Evolutionary conservation across 306 rosid species (phyloP).

Genomic region (Ceratonia siliqua): DNA sequence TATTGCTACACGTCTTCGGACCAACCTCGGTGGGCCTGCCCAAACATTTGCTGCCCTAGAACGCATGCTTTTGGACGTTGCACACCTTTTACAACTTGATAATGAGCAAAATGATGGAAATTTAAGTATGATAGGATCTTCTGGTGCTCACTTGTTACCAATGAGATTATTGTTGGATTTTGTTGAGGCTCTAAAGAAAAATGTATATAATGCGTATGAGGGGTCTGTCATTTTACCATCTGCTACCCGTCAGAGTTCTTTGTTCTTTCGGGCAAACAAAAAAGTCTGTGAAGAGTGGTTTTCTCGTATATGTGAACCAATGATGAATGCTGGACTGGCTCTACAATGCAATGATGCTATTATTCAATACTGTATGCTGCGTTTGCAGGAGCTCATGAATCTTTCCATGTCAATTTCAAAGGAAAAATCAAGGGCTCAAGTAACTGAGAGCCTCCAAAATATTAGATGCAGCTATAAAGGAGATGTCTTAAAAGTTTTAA

Average conservation of each 20-base stretch:
- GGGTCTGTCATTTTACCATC: slow-evolving; percentile 86
- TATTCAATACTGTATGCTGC: slow-evolving; percentile 82
- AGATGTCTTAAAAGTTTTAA: slow-evolving; percentile 72
- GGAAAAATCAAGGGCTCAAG: slow-evolving; percentile 82
- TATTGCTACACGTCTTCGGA: slow-evolving; percentile 81
- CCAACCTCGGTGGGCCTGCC: slow-evolving; percentile 96
- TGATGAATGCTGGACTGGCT: slow-evolving; percentile 98
- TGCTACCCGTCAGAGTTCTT: slow-evolving; percentile 78
- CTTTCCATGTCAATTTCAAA: slow-evolving; percentile 56
- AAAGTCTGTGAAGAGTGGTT: slow-evolving; percentile 99
- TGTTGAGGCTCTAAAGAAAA: slow-evolving; percentile 92
- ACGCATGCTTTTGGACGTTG: slow-evolving; percentile 91
- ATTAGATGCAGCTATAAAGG: slow-evolving; percentile 59
- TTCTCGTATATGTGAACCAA: slow-evolving; percentile 97
- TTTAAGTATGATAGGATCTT: slow-evolving; percentile 84
- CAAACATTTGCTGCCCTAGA: slow-evolving; percentile 96
- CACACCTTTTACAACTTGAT: slow-evolving; percentile 85
- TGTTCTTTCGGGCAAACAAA: slow-evolving; percentile 92
- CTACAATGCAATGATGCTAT: slow-evolving; percentile 84
- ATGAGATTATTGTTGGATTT: slow-evolving; percentile 88
- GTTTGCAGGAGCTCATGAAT: slow-evolving; percentile 79
- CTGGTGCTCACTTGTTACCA: slow-evolving; percentile 94
- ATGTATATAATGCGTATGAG: slow-evolving; percentile 92
- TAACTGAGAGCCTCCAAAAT: slow-evolving; percentile 57
- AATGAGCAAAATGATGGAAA: slow-evolving; percentile 89